Evolutionary conservation across 306 rosid species (phyloP), one percentile per base, ranked within the genome.

Genomic region (Acacia confusa): DNA sequence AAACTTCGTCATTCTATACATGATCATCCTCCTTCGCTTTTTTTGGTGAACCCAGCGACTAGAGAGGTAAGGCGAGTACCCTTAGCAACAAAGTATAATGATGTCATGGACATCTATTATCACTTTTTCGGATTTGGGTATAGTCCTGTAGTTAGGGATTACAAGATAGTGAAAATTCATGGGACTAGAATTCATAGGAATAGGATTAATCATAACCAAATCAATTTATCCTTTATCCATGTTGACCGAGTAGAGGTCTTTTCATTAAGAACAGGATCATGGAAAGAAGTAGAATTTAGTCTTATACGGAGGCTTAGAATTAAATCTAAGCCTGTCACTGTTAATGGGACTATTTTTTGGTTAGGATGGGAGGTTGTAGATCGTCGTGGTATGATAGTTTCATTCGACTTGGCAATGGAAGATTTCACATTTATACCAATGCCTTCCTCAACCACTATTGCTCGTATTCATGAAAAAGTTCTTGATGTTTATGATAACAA

Each of bases 41-140:
- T 75, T 3, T n/a, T 83, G 15, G 32, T 53, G 70, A 83, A 83
- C 32, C 83, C 80, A 6, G 82, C 83, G 24, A 73, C 61, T 1
- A 55, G 40, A 15, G 80, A 74, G 43, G 10, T 67, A 53, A 73
- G 60, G 24, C 36, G 52, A 22, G 19, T 83, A 1, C 71, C 70
- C 1, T 8, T 1, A 41, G 16, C 27, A 9, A 34, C 63, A 19
- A 41, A 7, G 2, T 10, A 72, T 72, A 0, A 13, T 24, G 4
- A 17, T 0, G 3, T 24, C 9, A 7, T n/a, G n/a, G n/a, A n/a
- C n/a, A n/a, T n/a, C 12, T 9, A 34, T 34, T 34, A 34, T 41
- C 9, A 2, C 45, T 7, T 4, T 34, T 41, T 8, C 0, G 86
- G 86, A 16, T 78, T 73, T 60, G 86, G 86, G 6, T 83, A 65